phyloP scores from a whole-genome alignment of 192 early-diverging fungal species.

The Entomortierella beljakovae region DNA sequence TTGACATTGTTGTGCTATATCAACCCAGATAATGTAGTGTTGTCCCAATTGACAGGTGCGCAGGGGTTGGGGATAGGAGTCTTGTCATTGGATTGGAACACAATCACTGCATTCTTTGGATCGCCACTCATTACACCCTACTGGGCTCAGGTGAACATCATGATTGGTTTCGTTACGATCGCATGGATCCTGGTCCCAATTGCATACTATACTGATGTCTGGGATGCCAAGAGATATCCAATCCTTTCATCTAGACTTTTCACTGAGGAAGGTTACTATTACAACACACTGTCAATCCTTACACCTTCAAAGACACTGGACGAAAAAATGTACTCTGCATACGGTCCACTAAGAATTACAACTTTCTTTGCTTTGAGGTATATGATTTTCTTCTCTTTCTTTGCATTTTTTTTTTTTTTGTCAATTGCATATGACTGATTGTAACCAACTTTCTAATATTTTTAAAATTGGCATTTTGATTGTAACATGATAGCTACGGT shows the following conservation, averaged over 20 bases:
- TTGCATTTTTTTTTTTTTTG: neutral
- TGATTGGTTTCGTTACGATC: slow-evolving; percentile 69
- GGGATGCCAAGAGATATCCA: slow-evolving; percentile 59
- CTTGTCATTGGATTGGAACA: slow-evolving; percentile 79
- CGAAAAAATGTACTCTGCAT: slow-evolving; percentile 49
- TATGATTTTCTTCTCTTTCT: neutral
- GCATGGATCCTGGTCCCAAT: slow-evolving; percentile 79
- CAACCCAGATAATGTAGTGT: slow-evolving; percentile 19
- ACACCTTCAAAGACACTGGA: slow-evolving; percentile 53
- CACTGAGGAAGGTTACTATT: slow-evolving; percentile 43
- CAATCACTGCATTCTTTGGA: slow-evolving; percentile 54
- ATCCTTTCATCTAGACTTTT: slow-evolving; percentile 58
- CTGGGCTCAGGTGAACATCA: slow-evolving; percentile 74
- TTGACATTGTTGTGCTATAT: slow-evolving; percentile 47
- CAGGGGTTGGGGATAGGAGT: slow-evolving; percentile 77
- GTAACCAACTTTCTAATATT: neutral
- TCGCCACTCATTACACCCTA: slow-evolving; percentile 56
- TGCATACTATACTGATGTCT: slow-evolving; percentile 72
- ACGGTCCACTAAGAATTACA: slow-evolving; percentile 61
- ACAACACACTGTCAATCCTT: slow-evolving; percentile 54
- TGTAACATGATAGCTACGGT: slow-evolving; percentile 51
- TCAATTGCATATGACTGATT: neutral
- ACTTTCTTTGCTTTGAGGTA: slow-evolving; percentile 61
- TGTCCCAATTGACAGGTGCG: slow-evolving; percentile 58
- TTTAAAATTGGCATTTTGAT: neutral